A percentile compares a stretch with the other conserved stretches of the same genome.
phyloP scores from a whole-genome alignment of 2,329 filamentous ascomycete genomes.

The Emmonsiellopsis sp. region DNA sequence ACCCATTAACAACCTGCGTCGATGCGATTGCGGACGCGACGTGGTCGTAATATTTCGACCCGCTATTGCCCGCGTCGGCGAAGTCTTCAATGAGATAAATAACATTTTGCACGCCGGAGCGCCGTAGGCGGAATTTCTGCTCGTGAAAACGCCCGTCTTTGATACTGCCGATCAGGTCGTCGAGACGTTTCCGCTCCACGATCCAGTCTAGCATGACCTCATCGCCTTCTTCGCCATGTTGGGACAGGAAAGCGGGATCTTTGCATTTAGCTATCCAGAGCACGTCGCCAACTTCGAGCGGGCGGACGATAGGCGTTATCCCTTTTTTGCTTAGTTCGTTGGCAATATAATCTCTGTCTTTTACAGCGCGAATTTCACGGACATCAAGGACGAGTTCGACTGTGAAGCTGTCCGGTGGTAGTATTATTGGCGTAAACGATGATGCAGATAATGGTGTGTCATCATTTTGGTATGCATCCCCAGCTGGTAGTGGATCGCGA shows the following conservation, averaged over 20 bases:
- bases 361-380: slow-evolving; percentile 64
- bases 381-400: slow-evolving; percentile 65
- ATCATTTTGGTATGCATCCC: neutral
- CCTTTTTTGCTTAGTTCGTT: slow-evolving; percentile 60
- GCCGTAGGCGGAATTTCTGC: slow-evolving; percentile 70
- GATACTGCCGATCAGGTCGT: slow-evolving; percentile 71
- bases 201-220: slow-evolving; percentile 74
- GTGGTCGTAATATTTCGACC: slow-evolving; percentile 53
- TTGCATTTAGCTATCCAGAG: slow-evolving; percentile 71
- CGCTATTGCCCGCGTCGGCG: slow-evolving; percentile 38
- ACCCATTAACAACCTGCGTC: slow-evolving; percentile 69
- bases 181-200: slow-evolving; percentile 69
- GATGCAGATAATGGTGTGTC: neutral
- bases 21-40: slow-evolving; percentile 66
- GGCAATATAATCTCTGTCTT: slow-evolving; percentile 68
- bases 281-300: slow-evolving; percentile 64
- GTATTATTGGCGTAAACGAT: slow-evolving; percentile 48
- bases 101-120: slow-evolving; percentile 65
- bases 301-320: slow-evolving; percentile 56
- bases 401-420: slow-evolving; percentile 59
- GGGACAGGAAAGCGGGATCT: slow-evolving; percentile 47
- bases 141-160: slow-evolving; percentile 76
- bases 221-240: slow-evolving; percentile 47
- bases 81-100: slow-evolving; percentile 73
- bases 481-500: neutral